Evolutionary conservation across 495 filamentous ascomycete genomes (phyloP).

Genomic region (Penicillium paxilli): DNA sequence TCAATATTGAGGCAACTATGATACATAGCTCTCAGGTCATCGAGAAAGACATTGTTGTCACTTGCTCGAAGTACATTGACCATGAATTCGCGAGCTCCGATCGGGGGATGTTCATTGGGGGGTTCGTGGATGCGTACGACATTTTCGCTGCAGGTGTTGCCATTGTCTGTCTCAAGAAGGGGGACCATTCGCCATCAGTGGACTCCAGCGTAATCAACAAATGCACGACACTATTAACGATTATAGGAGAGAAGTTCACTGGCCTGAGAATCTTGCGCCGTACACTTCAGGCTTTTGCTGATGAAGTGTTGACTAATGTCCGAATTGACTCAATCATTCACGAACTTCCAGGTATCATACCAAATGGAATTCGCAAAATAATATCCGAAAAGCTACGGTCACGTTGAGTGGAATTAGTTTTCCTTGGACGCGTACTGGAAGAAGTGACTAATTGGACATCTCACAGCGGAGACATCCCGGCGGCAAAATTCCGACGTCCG

Average conservation of each 20-base stretch:
- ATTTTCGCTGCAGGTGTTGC: constrained; percentile 24
- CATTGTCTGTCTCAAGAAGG: constrained; percentile 15
- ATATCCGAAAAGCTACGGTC: too few relatives aligned
- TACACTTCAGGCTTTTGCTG: constrained; percentile 16
- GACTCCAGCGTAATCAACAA: constrained; percentile 8
- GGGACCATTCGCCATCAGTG: constrained; percentile 1
- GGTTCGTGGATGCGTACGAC: constrained; percentile 22
- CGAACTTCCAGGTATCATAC: constrained; percentile 15
- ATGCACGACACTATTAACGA: constrained; percentile 15
- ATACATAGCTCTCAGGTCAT: constrained; percentile 7
- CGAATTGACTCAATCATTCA: constrained; percentile 9
- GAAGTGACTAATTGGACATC: too few relatives aligned
- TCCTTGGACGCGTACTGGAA: background rate
- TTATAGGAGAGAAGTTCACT: constrained; percentile 15
- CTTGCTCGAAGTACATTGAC: constrained; percentile 21
- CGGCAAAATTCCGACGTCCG: background rate
- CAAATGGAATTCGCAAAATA: constrained; percentile 8
- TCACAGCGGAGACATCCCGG: background rate
- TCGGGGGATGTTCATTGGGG: constrained; percentile 15
- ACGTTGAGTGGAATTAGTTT: background rate
- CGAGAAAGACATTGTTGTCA: constrained; percentile 12
- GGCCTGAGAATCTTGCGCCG: constrained; percentile 18
- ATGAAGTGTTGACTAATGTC: background rate
- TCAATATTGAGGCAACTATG: background rate
- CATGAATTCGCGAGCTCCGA: constrained; percentile 18